Evolutionary conservation across 2,329 filamentous ascomycete species (phyloP).

Genomic region (Ceratocystis variospora): DNA sequence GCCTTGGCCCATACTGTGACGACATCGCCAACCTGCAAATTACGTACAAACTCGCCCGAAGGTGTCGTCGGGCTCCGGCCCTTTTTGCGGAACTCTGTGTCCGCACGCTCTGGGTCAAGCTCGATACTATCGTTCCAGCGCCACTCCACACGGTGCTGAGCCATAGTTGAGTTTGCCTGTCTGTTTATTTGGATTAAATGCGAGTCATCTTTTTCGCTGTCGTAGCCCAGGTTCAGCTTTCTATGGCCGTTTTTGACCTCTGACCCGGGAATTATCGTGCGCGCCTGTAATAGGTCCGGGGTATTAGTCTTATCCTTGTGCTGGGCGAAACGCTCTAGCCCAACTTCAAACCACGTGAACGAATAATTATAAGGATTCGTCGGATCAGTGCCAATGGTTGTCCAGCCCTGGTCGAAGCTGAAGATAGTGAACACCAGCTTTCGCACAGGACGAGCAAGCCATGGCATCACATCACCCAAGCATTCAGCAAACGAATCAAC

Average conservation of each 20-base stretch:
- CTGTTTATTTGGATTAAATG: too few relatives aligned
- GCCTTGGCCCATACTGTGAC: conserved; percentile 49
- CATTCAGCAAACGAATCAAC: not conserved
- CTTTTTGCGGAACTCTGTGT: conserved; percentile 27
- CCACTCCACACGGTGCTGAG: too few relatives aligned
- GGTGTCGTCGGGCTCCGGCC: conserved; percentile 40
- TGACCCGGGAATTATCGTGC: too few relatives aligned
- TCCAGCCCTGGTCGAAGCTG: conserved; percentile 47
- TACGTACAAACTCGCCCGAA: conserved; percentile 42
- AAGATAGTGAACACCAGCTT: conserved; percentile 47
- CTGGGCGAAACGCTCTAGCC: conserved; percentile 41
- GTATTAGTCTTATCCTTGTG: conserved; percentile 2
- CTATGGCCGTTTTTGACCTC: too few relatives aligned
- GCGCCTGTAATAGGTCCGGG: conserved; percentile 25
- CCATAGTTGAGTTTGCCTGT: too few relatives aligned
- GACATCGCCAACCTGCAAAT: conserved; percentile 43
- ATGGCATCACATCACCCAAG: conserved; percentile 24
- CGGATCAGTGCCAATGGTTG: conserved; percentile 23
- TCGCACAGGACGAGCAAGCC: conserved; percentile 37
- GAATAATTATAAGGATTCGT: conserved; percentile 25
- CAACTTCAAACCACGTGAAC: conserved; percentile 53
- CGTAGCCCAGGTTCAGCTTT: too few relatives aligned
- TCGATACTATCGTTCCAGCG: too few relatives aligned
- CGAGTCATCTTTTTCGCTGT: too few relatives aligned
- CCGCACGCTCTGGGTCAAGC: too few relatives aligned